Evolutionary conservation across 176 grass and related monocot genomes (phyloP).

Genomic region (Eleusine indica): DNA sequence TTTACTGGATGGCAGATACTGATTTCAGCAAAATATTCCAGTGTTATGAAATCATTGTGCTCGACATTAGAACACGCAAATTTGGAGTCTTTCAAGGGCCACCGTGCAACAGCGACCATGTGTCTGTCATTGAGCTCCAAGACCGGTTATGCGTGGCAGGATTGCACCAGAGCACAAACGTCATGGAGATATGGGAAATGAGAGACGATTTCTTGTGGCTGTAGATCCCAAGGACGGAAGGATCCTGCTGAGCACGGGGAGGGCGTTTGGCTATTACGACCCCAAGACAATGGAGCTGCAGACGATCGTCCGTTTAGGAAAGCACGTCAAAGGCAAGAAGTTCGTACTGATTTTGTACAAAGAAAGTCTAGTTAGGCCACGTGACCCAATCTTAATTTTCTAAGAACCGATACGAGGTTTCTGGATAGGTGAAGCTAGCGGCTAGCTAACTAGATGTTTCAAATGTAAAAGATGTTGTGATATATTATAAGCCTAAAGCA

Average conservation of each 20-base stretch:
- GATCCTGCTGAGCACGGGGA: neutral
- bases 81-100: slow-evolving; percentile 20
- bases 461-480: too few relatives aligned
- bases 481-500: too few relatives aligned
- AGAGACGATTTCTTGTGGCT: neutral
- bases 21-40: neutral
- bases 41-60: neutral
- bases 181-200: neutral
- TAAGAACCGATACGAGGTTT: too few relatives aligned
- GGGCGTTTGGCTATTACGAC: slow-evolving; percentile 13
- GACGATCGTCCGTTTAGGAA: neutral
- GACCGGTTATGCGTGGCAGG: neutral
- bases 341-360: neutral
- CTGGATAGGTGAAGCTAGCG: too few relatives aligned
- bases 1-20: neutral
- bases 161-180: neutral
- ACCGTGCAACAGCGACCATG: neutral
- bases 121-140: slow-evolving; percentile 1
- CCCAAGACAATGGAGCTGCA: neutral
- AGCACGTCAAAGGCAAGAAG: neutral
- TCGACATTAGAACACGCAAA: neutral
- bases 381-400: neutral
- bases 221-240: neutral
- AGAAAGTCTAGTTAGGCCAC: slow-evolving; percentile 4
- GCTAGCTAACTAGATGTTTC: too few relatives aligned